Evolutionary conservation across 1,284 basidiomycete species (phyloP).

Genomic region (Papiliotrema laurentii): DNA sequence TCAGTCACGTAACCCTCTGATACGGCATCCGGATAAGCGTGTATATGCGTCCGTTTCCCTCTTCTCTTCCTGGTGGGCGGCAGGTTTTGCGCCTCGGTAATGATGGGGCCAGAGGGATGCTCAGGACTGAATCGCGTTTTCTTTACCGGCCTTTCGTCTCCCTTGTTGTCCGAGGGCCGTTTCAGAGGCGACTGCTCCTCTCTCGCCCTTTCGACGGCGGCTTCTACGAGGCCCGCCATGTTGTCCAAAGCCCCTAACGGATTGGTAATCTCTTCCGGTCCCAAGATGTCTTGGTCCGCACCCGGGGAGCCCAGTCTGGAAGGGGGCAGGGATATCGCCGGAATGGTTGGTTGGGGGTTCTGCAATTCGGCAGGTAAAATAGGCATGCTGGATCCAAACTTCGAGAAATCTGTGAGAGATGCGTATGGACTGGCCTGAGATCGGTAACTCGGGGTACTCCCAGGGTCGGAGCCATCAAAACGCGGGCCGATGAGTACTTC

Average conservation of each 20-base stretch:
- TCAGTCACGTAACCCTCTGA: conserved; percentile 64
- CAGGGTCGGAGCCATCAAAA: conserved; percentile 5
- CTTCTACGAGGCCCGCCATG: conserved; percentile 48
- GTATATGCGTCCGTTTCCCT: conserved; percentile 36
- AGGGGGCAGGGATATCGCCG: conserved; percentile 32
- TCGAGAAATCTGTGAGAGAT: neutral
- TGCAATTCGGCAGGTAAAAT: neutral
- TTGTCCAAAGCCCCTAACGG: conserved; percentile 44
- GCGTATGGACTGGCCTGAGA: conserved; percentile 7
- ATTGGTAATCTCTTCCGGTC: conserved; percentile 41
- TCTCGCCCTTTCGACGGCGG: conserved; percentile 45
- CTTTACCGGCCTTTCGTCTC: conserved; percentile 12
- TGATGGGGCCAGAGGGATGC: conserved; percentile 16
- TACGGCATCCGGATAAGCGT: conserved; percentile 45
- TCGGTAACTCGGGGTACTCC: conserved; percentile 1
- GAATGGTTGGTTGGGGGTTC: neutral
- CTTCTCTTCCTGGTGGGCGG: conserved; percentile 26
- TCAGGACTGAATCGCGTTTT: conserved; percentile 20
- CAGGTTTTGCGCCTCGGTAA: conserved; percentile 35
- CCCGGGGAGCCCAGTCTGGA: conserved; percentile 38
- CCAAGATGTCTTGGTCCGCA: conserved; percentile 35
- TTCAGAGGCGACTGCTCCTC: conserved; percentile 26
- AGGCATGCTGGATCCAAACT: neutral
- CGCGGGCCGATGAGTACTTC: neutral
- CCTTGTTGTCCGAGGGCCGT: conserved; percentile 8